Percentiles rank a stretch among this genome's conserved stretches.
Evolutionary conservation across 2,329 filamentous ascomycete species (phyloP).

Genomic region (Aspergillus fischeri): DNA sequence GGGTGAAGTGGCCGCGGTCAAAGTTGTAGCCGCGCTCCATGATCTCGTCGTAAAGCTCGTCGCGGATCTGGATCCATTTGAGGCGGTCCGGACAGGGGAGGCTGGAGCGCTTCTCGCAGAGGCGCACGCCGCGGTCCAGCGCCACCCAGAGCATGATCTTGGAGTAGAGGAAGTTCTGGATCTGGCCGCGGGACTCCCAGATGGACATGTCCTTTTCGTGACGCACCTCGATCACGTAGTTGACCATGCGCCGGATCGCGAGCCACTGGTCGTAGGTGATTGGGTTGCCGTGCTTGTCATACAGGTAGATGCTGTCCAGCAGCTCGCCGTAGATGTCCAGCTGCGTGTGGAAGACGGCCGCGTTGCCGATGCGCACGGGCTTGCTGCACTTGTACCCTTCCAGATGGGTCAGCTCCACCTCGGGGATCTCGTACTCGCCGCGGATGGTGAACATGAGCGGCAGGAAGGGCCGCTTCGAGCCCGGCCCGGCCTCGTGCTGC

Average conservation of each 20-base stretch:
- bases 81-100: slow-evolving; percentile 67
- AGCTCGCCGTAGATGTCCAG: slow-evolving; percentile 77
- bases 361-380: slow-evolving; percentile 73
- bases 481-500: slow-evolving; percentile 54
- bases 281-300: slow-evolving; percentile 75
- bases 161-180: slow-evolving; percentile 76
- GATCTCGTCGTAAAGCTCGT: slow-evolving; percentile 67
- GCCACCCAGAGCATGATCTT: slow-evolving; percentile 82
- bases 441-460: slow-evolving; percentile 81
- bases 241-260: slow-evolving; percentile 62
- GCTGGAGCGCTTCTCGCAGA: slow-evolving; percentile 66
- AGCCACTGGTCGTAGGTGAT: slow-evolving; percentile 74
- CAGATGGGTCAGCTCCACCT: slow-evolving; percentile 64
- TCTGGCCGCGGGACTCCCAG: slow-evolving; percentile 73
- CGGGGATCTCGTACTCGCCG: slow-evolving; percentile 70
- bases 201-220: slow-evolving; percentile 73
- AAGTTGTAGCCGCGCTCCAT: slow-evolving; percentile 75
- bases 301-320: slow-evolving; percentile 72
- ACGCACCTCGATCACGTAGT: slow-evolving; percentile 67
- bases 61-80: slow-evolving; percentile 63
- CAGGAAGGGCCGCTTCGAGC: slow-evolving; percentile 52
- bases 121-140: slow-evolving; percentile 68
- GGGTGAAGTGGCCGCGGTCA: slow-evolving; percentile 65
- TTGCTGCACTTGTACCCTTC: slow-evolving; percentile 68
- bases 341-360: slow-evolving; percentile 70